A percentile compares a stretch with the other conserved stretches of the same genome.
phyloP scores from a whole-genome alignment of 1,284 basidiomycete genomes.

The Rhodotorula mucilaginosa region DNA sequence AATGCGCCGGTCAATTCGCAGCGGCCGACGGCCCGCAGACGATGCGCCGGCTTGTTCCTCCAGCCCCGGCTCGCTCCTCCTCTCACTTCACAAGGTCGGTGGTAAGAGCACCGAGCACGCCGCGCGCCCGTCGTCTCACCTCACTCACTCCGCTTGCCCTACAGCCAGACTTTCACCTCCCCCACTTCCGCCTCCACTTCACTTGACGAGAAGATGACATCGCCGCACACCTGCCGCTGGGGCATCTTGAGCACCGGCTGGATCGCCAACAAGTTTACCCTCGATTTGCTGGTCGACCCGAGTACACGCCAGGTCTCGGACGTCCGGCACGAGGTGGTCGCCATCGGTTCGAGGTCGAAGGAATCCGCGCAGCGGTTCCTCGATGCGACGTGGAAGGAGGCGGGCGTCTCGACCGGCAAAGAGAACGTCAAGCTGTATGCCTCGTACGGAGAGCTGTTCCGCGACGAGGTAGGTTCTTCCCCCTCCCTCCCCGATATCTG shows the following conservation, averaged over 20 bases:
- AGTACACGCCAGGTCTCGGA: slow-evolving; percentile 48
- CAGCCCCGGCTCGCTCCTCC: too few relatives aligned
- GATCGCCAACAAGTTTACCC: slow-evolving; percentile 50
- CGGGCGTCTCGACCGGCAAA: slow-evolving; percentile 42
- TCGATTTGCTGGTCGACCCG: slow-evolving; percentile 50
- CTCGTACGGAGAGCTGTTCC: slow-evolving; percentile 50
- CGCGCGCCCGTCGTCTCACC: too few relatives aligned
- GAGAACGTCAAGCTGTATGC: slow-evolving; percentile 42
- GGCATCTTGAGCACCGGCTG: slow-evolving; percentile 32
- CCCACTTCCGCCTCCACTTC: not conserved
- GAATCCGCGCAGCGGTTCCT: slow-evolving; percentile 51
- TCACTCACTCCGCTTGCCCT: too few relatives aligned
- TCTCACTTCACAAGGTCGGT: too few relatives aligned
- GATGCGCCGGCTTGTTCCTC: too few relatives aligned
- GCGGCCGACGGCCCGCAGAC: too few relatives aligned
- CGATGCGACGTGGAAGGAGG: slow-evolving; percentile 43
- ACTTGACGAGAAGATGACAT: not conserved
- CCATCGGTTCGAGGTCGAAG: slow-evolving; percentile 51
- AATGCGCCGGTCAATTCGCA: too few relatives aligned
- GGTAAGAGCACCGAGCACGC: too few relatives aligned
- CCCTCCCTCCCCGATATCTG: not conserved
- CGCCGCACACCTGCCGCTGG: slow-evolving; percentile 14
- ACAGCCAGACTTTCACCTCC: not conserved
- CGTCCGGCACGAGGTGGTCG: slow-evolving; percentile 53
- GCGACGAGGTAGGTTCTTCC: slow-evolving; percentile 41